A percentile compares a stretch with the other conserved stretches of the same genome.
phyloP scores from a whole-genome alignment of 208 protist genomes.

The Lotmaria passim region DNA sequence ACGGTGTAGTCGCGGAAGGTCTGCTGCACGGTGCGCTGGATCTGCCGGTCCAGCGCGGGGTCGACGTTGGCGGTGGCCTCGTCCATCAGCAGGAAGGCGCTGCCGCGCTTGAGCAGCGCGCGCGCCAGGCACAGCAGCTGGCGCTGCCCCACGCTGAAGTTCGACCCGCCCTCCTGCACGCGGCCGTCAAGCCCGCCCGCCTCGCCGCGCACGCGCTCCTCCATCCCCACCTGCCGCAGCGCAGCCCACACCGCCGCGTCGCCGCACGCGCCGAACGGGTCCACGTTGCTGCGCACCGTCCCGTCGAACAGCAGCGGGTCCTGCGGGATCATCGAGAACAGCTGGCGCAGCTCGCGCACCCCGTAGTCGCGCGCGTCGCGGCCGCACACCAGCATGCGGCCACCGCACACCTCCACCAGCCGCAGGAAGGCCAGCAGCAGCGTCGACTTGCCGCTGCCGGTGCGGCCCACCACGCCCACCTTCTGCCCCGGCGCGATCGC shows the following conservation, averaged over 20 bases:
- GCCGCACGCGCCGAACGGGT: slow-evolving; percentile 52
- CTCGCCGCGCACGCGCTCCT: slow-evolving; percentile 28
- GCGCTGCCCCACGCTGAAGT: slow-evolving; percentile 79
- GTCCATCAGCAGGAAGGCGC: slow-evolving; percentile 76
- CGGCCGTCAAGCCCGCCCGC: slow-evolving; percentile 39
- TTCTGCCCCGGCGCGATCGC: too few species aligned
- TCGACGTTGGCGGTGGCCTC: slow-evolving; percentile 81
- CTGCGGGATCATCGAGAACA: slow-evolving; percentile 86
- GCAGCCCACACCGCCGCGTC: slow-evolving; percentile 54
- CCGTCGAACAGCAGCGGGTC: slow-evolving; percentile 85
- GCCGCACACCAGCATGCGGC: slow-evolving; percentile 50
- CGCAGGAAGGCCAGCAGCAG: too few species aligned
- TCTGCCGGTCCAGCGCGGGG: slow-evolving; percentile 49
- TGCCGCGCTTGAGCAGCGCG: slow-evolving; percentile 60
- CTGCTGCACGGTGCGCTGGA: slow-evolving; percentile 55
- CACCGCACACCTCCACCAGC: slow-evolving; percentile 50
- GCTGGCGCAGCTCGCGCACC: slow-evolving; percentile 57
- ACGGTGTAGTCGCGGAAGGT: slow-evolving; percentile 64
- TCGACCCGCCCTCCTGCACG: slow-evolving; percentile 61
- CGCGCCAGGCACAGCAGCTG: slow-evolving; percentile 79
- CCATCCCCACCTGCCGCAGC: slow-evolving; percentile 48
- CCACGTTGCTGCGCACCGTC: slow-evolving; percentile 77
- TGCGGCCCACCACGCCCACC: too few species aligned
- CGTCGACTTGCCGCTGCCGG: too few species aligned
- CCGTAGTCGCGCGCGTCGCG: slow-evolving; percentile 40